Evolutionary conservation across 2,329 filamentous ascomycete genomes (phyloP).

Genomic region (Rhynchosporium secalis): DNA sequence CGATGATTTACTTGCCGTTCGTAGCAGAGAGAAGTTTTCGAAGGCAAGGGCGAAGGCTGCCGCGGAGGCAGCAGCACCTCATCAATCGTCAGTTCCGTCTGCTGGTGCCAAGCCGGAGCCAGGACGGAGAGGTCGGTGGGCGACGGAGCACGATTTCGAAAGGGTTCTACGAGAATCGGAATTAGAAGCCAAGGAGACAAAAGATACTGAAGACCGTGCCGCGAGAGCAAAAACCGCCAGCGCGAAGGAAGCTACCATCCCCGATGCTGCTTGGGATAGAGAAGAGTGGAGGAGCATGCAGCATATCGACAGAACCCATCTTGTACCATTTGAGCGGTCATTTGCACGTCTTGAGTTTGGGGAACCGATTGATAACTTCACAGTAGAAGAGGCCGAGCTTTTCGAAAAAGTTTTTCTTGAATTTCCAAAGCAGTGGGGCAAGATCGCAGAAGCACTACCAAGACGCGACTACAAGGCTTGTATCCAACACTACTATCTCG

Average conservation of each 20-base stretch:
- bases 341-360: constrained; percentile 71
- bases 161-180: constrained; percentile 71
- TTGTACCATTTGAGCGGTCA: constrained; percentile 63
- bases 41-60: constrained; percentile 33
- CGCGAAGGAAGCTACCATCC: constrained; percentile 75
- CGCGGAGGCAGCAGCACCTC: constrained; percentile 32
- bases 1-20: constrained; percentile 34
- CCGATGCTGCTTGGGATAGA: constrained; percentile 65
- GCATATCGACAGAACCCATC: constrained; percentile 67
- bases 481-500: constrained; percentile 84
- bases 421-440: constrained; percentile 79
- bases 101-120: constrained; percentile 60
- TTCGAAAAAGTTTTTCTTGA: constrained; percentile 77
- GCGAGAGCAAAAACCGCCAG: constrained; percentile 70
- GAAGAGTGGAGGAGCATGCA: constrained; percentile 58
- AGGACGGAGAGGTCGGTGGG: constrained; percentile 56
- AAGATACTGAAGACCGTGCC: constrained; percentile 64
- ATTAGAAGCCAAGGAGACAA: constrained; percentile 67
- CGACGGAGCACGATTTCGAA: constrained; percentile 72
- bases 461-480: constrained; percentile 74
- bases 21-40: constrained; percentile 36
- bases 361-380: constrained; percentile 74
- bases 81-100: constrained; percentile 39
- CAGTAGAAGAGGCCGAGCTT: constrained; percentile 63
- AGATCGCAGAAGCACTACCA: constrained; percentile 67